A percentile compares a stretch with the other conserved stretches of the same genome.
These are phyloP conservation scores for Neurospora terricola DNA, from an alignment of 495 filamentous ascomycete species.

Conservation along the genomic window DNA sequence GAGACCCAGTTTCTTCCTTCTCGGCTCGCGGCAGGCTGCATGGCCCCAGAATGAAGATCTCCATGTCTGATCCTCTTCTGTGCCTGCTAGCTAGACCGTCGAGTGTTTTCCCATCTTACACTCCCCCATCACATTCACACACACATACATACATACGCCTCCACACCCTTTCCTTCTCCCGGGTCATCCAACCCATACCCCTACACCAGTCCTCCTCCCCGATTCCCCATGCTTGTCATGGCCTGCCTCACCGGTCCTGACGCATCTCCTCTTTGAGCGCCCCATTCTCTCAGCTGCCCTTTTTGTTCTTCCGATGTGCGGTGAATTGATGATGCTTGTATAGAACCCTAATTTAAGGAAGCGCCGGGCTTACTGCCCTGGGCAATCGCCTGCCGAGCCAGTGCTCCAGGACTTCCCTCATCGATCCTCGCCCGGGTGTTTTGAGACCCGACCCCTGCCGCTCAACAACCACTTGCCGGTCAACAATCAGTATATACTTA, in stretches of 20 bases:
- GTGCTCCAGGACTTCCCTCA: constrained; percentile 25
- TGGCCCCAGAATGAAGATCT: constrained; percentile 12
- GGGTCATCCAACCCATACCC: constrained; percentile 19
- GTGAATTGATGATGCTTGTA: constrained; percentile 37
- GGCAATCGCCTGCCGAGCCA: constrained; percentile 29
- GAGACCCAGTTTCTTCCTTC: constrained; percentile 13
- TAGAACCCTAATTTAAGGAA: constrained; percentile 41
- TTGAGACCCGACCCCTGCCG: constrained; percentile 22
- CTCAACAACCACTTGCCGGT: constrained; percentile 1
- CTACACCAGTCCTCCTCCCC: constrained; percentile 22
- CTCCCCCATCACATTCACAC: constrained; percentile 5
- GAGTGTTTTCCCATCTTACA: constrained; percentile 1
- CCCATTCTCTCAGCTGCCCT: constrained; percentile 11
- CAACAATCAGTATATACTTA: constrained; percentile 30
- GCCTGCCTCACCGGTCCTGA: constrained; percentile 21
- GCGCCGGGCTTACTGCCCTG: constrained; percentile 35
- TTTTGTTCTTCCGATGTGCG: constrained; percentile 20
- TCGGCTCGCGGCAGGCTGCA: constrained; percentile 23
- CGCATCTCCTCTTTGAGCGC: constrained; percentile 5
- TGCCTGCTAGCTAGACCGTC: constrained; percentile 7
- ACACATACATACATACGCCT: not conserved
- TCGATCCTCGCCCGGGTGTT: constrained; percentile 14
- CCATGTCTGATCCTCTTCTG: constrained; percentile 9
- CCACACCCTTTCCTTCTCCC: constrained; percentile 4
- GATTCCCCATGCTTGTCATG: constrained; percentile 9